Percentiles rank a stretch among this genome's conserved stretches.
Evolutionary conservation across 2,329 filamentous ascomycete genomes (phyloP).

Genomic region (Aspergillus sp.): DNA sequence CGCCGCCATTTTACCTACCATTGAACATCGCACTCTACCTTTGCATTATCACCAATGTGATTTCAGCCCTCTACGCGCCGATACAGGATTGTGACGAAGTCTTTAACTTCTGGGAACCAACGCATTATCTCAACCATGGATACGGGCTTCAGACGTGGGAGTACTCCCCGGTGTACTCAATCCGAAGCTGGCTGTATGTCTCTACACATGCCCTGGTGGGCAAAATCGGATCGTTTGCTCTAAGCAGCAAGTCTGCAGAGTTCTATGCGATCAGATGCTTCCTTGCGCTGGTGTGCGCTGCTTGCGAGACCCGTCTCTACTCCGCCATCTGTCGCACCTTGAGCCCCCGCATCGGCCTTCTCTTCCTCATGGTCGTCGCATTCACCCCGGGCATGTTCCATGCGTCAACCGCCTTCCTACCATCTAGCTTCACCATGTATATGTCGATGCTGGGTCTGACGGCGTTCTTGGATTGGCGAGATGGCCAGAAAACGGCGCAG

Average conservation of each 20-base stretch:
- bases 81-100: slow-evolving; percentile 99
- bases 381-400: slow-evolving; percentile 92
- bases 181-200: slow-evolving; percentile 92
- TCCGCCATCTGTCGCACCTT: slow-evolving; percentile 73
- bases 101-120: slow-evolving; percentile 98
- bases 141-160: slow-evolving; percentile 98
- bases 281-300: slow-evolving; percentile 74
- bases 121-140: slow-evolving; percentile 89
- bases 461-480: slow-evolving; percentile 87
- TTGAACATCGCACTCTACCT: slow-evolving; percentile 78
- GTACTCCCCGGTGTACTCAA: slow-evolving; percentile 92
- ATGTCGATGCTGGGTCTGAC: slow-evolving; percentile 81
- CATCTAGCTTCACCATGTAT: slow-evolving; percentile 97
- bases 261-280: slow-evolving; percentile 84
- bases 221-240: slow-evolving; percentile 62
- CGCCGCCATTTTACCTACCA: slow-evolving; percentile 62
- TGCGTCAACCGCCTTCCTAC: slow-evolving; percentile 80
- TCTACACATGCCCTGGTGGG: slow-evolving; percentile 73
- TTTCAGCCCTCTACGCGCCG: slow-evolving; percentile 80
- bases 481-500: slow-evolving; percentile 73
- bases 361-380: slow-evolving; percentile 76
- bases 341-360: slow-evolving; percentile 78
- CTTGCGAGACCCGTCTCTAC: slow-evolving; percentile 81
- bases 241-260: slow-evolving; percentile 57
- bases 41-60: slow-evolving; percentile 70